A percentile compares a stretch with the other conserved stretches of the same genome.
These are phyloP conservation scores for Dactylella cylindrospora DNA, from an alignment of 2,329 filamentous ascomycete genomes.

Conservation along the genomic window DNA sequence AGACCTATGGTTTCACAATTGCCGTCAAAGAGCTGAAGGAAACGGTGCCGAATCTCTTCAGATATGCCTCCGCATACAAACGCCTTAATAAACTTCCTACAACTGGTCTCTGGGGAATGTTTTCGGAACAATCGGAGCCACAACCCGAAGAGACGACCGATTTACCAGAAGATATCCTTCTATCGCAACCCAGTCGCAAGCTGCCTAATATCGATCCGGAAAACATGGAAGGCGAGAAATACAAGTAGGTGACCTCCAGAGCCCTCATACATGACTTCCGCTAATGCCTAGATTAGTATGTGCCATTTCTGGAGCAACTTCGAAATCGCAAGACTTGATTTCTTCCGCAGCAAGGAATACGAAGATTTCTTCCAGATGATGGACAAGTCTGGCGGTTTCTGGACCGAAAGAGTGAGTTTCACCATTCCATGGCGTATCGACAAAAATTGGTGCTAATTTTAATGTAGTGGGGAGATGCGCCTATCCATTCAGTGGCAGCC, in stretches of 20 bases:
- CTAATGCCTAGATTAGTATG: conserved; percentile 60
- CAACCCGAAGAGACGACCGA: conserved; percentile 60
- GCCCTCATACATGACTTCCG: not conserved
- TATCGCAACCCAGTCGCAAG: conserved; percentile 66
- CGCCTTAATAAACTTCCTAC: conserved; percentile 85
- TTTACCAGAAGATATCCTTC: conserved; percentile 77
- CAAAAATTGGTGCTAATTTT: conserved; percentile 46
- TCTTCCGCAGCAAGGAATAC: conserved; percentile 96
- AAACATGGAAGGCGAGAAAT: conserved; percentile 93
- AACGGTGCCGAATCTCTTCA: conserved; percentile 97
- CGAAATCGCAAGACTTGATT: conserved; percentile 90
- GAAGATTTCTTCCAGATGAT: conserved; percentile 99
- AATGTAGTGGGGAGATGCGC: conserved; percentile 92
- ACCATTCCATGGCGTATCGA: conserved; percentile 1
- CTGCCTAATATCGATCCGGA: conserved; percentile 84
- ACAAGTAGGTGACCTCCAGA: conserved; percentile 62
- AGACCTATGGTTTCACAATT: conserved; percentile 98
- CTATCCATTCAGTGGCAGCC: conserved; percentile 94
- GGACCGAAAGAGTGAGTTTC: conserved; percentile 89
- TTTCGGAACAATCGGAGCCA: conserved; percentile 72
- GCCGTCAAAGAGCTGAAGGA: conserved; percentile 97
- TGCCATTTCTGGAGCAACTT: conserved; percentile 99
- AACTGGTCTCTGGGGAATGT: conserved; percentile 98
- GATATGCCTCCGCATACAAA: conserved; percentile 98
- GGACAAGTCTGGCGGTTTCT: conserved; percentile 96